Evolutionary conservation across 768 basidiomycete genomes (phyloP).

Genomic region (Macrocybe gigantea): DNA sequence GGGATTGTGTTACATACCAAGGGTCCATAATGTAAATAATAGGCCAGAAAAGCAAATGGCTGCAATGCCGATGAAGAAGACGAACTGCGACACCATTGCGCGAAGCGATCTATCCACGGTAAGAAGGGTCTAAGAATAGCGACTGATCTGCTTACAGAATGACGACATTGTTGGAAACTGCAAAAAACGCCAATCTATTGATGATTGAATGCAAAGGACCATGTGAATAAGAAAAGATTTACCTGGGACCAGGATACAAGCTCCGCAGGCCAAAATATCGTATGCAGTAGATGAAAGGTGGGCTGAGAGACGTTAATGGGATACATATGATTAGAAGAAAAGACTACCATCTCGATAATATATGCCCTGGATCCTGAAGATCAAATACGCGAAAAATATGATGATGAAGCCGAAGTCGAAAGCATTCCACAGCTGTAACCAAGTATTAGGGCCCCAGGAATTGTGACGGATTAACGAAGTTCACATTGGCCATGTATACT

Average conservation of each 20-base stretch:
- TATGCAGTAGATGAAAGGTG: slow-evolving; percentile 38
- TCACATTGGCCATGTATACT: slow-evolving; percentile 84
- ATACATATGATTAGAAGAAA: slow-evolving; percentile 5
- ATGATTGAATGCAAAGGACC: neutral
- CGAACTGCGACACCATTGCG: slow-evolving; percentile 76
- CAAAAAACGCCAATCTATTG: slow-evolving; percentile 69
- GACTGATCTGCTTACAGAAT: slow-evolving; percentile 49
- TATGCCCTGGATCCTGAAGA: slow-evolving; percentile 61
- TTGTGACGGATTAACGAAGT: slow-evolving; percentile 1
- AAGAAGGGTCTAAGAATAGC: neutral
- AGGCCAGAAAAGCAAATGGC: slow-evolving; percentile 79
- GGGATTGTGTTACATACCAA: slow-evolving; percentile 19
- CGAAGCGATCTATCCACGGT: slow-evolving; percentile 55
- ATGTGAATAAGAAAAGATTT: slow-evolving; percentile 7
- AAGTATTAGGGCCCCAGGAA: neutral
- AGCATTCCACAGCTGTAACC: slow-evolving; percentile 78
- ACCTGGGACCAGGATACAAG: slow-evolving; percentile 82
- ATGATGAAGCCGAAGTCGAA: slow-evolving; percentile 75
- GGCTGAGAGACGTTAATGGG: neutral
- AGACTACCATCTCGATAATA: slow-evolving; percentile 42
- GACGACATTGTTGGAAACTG: slow-evolving; percentile 72
- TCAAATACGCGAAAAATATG: slow-evolving; percentile 64
- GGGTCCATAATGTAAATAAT: slow-evolving; percentile 44
- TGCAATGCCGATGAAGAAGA: slow-evolving; percentile 75
- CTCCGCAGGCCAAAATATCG: slow-evolving; percentile 79